These are phyloP conservation scores for Scorias spongiosa DNA, from an alignment of 2,329 filamentous ascomycete genomes.

Conservation along the genomic window DNA sequence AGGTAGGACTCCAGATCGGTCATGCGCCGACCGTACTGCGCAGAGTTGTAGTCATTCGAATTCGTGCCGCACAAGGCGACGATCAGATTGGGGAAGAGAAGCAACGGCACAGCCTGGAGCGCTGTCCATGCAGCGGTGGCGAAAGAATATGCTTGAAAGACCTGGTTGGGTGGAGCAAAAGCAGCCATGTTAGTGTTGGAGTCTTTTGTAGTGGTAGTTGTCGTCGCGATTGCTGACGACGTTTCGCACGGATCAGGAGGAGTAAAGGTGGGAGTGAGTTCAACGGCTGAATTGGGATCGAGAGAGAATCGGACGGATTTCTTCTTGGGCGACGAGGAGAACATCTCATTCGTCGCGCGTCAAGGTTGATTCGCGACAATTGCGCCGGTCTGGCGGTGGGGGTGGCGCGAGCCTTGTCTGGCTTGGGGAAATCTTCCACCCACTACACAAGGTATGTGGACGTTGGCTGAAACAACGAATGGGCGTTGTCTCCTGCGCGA, in stretches of 20 bases:
- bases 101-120: slow-evolving; percentile 36
- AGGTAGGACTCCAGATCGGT: slow-evolving; percentile 57
- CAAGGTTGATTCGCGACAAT: too few relatives aligned
- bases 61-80: slow-evolving; percentile 40
- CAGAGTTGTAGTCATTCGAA: slow-evolving; percentile 24
- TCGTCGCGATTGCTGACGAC: neutral
- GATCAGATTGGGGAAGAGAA: slow-evolving; percentile 46
- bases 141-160: slow-evolving; percentile 29
- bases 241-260: too few relatives aligned
- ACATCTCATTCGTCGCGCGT: neutral
- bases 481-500: too few relatives aligned
- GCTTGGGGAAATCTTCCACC: too few relatives aligned
- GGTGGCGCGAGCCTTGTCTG: too few relatives aligned
- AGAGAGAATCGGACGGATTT: neutral
- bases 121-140: slow-evolving; percentile 29
- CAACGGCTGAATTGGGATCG: neutral
- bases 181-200: neutral
- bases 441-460: too few relatives aligned
- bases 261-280: neutral
- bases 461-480: too few relatives aligned
- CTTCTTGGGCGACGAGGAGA: neutral
- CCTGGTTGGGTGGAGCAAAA: slow-evolving; percentile 12
- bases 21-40: slow-evolving; percentile 30
- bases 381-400: too few relatives aligned
- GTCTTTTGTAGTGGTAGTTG: neutral